Evolutionary conservation across 2,329 filamentous ascomycete genomes (phyloP).

Genomic region (Ophiostoma angusticollis): DNA sequence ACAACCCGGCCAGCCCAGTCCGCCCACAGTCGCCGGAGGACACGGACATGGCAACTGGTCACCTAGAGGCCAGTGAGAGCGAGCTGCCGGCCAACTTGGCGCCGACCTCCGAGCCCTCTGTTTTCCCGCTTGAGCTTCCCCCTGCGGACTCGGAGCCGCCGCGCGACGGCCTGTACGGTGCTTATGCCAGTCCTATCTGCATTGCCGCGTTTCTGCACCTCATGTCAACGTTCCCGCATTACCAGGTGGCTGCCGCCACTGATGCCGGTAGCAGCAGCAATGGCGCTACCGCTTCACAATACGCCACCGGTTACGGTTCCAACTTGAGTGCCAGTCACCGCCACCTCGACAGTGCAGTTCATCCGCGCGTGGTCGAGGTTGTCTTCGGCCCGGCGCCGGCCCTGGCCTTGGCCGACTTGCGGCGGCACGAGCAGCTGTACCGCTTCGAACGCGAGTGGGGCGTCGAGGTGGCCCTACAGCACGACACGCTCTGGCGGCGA

Average conservation of each 20-base stretch:
- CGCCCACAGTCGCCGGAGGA: conserved; percentile 14
- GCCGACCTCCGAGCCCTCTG: conserved; percentile 41
- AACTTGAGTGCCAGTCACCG: conserved; percentile 49
- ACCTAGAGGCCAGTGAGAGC: too few species aligned
- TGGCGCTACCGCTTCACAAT: too few species aligned
- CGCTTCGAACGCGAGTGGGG: conserved; percentile 83
- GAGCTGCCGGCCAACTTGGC: conserved; percentile 42
- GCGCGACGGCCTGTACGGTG: conserved; percentile 53
- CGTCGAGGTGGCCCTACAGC: conserved; percentile 68
- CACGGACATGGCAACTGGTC: too few species aligned
- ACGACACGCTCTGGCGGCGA: conserved; percentile 58
- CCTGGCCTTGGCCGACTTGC: conserved; percentile 53
- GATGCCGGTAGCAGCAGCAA: too few species aligned
- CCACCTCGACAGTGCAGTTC: conserved; percentile 47
- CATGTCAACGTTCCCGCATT: conserved; percentile 48
- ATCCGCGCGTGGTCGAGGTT: conserved; percentile 54
- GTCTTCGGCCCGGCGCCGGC: conserved; percentile 48
- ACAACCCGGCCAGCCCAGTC: conserved; percentile 11
- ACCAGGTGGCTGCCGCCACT: too few species aligned
- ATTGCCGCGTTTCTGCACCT: conserved; percentile 54
- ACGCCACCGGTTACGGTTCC: conserved; percentile 17
- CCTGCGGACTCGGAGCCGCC: conserved; percentile 20
- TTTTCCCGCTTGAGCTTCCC: conserved; percentile 12
- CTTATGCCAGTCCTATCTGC: conserved; percentile 52
- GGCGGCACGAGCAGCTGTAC: conserved; percentile 70